Evolutionary conservation across 208 protist genomes (phyloP).

Genomic region (Acanthamoeba lenticulata): DNA sequence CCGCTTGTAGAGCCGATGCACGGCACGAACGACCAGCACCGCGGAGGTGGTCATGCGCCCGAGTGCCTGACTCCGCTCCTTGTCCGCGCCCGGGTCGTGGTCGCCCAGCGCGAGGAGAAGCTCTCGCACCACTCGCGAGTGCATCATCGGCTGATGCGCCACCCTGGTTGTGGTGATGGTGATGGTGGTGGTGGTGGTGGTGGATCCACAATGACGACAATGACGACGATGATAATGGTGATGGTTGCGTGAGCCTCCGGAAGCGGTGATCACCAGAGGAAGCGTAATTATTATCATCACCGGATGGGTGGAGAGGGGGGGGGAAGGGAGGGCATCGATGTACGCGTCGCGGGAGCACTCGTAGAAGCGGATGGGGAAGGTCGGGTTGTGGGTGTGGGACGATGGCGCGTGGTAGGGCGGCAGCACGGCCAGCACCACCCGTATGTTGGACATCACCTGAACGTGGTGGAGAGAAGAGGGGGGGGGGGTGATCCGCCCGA

Average conservation of each 20-base stretch:
- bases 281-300: no score
- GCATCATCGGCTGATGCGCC: conserved; percentile 44
- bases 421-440: conserved; percentile 56
- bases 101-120: conserved; percentile 1
- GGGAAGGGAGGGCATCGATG: neutral
- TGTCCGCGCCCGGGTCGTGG: neutral
- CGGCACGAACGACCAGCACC: neutral
- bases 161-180: neutral
- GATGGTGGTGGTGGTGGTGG: no score
- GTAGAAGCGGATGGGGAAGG: conserved; percentile 50
- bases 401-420: conserved; percentile 31
- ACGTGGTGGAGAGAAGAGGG: no score
- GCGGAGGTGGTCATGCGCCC: conserved; percentile 57
- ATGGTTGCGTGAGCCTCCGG: no score
- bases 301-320: neutral
- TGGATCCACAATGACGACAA: no score
- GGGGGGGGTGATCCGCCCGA: no score
- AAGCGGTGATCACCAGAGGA: neutral
- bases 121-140: neutral
- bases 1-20: conserved; percentile 40
- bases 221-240: no score
- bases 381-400: conserved; percentile 8
- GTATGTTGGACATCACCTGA: conserved; percentile 65
- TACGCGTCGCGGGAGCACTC: conserved; percentile 48
- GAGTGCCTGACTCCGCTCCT: neutral